These are phyloP conservation scores for Carallia pectinifolia DNA, from an alignment of 345 rosid genomes.

Conservation along the genomic window DNA sequence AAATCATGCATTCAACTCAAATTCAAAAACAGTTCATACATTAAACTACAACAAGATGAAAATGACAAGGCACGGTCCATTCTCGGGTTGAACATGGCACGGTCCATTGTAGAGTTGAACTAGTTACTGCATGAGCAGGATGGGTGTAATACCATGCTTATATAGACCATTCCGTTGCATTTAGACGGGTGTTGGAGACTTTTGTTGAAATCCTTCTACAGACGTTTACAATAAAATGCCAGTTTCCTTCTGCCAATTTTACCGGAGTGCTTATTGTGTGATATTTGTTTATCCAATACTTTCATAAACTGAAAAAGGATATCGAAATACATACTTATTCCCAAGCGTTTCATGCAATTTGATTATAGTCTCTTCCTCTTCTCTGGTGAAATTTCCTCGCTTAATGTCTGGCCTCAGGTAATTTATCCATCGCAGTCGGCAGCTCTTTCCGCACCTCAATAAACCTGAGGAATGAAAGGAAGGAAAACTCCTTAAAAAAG, in stretches of 20 bases:
- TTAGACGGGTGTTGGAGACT: background rate
- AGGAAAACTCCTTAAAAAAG: background rate
- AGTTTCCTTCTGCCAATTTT: background rate
- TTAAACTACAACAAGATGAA: too few species aligned
- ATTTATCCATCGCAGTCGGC: constrained; percentile 79
- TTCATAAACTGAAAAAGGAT: background rate
- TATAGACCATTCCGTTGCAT: too few species aligned
- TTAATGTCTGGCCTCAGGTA: constrained; percentile 79
- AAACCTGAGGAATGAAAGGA: constrained; percentile 39
- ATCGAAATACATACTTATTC: constrained; percentile 43
- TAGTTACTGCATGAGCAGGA: too few species aligned
- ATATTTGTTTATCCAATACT: background rate
- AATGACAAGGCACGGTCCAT: too few species aligned
- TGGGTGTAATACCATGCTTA: too few species aligned
- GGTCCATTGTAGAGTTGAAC: too few species aligned
- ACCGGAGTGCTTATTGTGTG: too few species aligned
- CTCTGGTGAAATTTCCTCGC: constrained; percentile 67
- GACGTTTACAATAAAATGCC: background rate
- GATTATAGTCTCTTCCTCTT: constrained; percentile 73
- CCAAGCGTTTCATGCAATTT: constrained; percentile 55
- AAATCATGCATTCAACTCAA: too few species aligned
- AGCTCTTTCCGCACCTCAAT: constrained; percentile 81
- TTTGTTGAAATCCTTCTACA: background rate
- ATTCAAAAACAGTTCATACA: too few species aligned
- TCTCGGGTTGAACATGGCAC: too few species aligned